Evolutionary conservation across 202 grass and related monocot species (phyloP).

Genomic region (Setaria viridis): DNA sequence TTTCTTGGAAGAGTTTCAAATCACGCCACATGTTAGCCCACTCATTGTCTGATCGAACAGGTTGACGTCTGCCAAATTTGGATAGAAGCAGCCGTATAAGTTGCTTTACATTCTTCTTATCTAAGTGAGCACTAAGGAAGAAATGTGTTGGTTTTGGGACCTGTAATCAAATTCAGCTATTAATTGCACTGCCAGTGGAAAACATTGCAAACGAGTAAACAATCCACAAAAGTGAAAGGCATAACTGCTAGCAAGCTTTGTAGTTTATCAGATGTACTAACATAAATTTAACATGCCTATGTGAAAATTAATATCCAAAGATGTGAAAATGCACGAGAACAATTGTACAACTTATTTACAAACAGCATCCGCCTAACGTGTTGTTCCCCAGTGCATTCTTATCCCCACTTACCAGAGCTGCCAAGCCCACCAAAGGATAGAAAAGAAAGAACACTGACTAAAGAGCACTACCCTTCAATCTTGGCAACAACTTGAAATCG

Average conservation of each 20-base stretch:
- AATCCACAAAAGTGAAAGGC: conserved; percentile 27
- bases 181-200: conserved; percentile 1
- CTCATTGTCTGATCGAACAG: conserved; percentile 85
- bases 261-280: neutral
- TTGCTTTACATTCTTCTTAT: conserved; percentile 94
- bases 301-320: conserved; percentile 39
- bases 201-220: conserved; percentile 42
- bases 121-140: conserved; percentile 71
- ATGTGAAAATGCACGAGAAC: neutral
- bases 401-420: neutral
- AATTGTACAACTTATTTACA: neutral
- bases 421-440: conserved; percentile 19
- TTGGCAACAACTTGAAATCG: neutral
- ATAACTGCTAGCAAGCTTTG: conserved; percentile 12
- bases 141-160: conserved; percentile 86
- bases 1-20: conserved; percentile 91
- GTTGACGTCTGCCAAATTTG: conserved; percentile 92
- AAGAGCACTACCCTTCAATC: neutral
- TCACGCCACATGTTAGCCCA: conserved; percentile 95
- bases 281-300: neutral
- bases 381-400: neutral
- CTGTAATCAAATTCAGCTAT: conserved; percentile 54
- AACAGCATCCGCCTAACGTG: conserved; percentile 15
- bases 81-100: conserved; percentile 87
- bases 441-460: neutral